Evolutionary conservation across 331 rosid species (phyloP), one percentile per base, ranked within the genome.

Genomic region (Stylosanthes scabra): DNA sequence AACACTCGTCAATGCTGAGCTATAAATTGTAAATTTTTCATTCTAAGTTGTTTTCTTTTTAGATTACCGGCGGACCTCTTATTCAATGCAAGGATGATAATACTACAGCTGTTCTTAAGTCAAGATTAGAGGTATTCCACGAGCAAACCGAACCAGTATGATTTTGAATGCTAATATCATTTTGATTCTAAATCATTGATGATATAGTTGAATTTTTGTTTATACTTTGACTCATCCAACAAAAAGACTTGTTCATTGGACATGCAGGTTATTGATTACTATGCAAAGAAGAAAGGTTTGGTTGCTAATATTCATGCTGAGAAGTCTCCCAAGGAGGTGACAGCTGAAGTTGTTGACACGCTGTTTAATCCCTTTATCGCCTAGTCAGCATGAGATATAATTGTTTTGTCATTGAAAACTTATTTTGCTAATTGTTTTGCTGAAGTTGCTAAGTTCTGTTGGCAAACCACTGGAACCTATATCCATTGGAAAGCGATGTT

Each of bases 1-100:
- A 31, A 31, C 3, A 31, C 0, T 52, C 25, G 25, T 20, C 25
- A 20, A 20, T 20, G 25, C 25, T 20, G 25, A 20, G 25, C 25
- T 20, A 20, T 20, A 20, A 20, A 20, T 20, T 20, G 25, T 20
- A 20, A 20, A 20, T 20, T 20, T 20, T 20, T 20, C 25, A 20
- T 20, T 20, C 25, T 20, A 20, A 20, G 25, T 20, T 20, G 1
- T 20, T 20, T 20, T 20, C 25, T 20, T n/a, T 37, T 58, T 46
- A 78, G 96, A 87, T 76, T 58, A 83, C 93, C 67, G 93, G 93
- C 45, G 97, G 89, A 46, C 89, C 93, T 39, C 80, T 91, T 74
- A 91, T 89, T 84, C 97, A 91, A 84, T 91, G 97, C 10, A 91
- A 89, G 89, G 97, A 91, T 70, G 97, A 91, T 67, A 91, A 91